Evolutionary conservation across 192 early-diverging fungal genomes (phyloP).

Genomic region (Entomortierella parvispora): DNA sequence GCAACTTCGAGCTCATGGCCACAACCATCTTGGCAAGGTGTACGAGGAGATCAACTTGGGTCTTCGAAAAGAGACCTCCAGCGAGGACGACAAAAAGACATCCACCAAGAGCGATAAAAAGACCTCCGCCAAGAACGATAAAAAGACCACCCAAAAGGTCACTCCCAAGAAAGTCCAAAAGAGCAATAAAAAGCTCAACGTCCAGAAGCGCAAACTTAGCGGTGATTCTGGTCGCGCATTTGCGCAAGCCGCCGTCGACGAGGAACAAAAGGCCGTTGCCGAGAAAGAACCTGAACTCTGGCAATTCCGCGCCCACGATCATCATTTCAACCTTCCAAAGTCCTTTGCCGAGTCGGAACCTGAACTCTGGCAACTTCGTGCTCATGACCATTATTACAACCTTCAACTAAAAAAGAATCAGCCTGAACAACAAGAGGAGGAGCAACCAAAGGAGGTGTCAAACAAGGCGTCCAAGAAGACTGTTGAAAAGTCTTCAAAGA

Average conservation of each 20-base stretch:
- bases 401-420: not conserved
- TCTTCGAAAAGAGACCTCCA: too few species aligned
- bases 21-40: conserved; percentile 15
- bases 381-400: conserved; percentile 21
- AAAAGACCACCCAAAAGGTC: conserved; percentile 2
- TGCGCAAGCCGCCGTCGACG: not conserved
- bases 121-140: not conserved
- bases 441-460: not conserved
- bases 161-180: too few species aligned
- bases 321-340: too few species aligned
- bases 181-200: too few species aligned
- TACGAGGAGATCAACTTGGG: conserved; percentile 1
- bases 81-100: not conserved
- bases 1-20: conserved; percentile 36
- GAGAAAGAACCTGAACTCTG: conserved; percentile 31
- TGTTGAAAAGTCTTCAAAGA: not conserved
- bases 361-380: too few species aligned
- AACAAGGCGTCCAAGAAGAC: not conserved
- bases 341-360: too few species aligned
- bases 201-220: not conserved
- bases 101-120: not conserved
- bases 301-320: conserved; percentile 33
- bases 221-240: not conserved
- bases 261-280: not conserved
- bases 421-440: conserved; percentile 3